Conservation (phyloP, 202 grass and related monocot genomes). For the Setaria viridis region DNA sequence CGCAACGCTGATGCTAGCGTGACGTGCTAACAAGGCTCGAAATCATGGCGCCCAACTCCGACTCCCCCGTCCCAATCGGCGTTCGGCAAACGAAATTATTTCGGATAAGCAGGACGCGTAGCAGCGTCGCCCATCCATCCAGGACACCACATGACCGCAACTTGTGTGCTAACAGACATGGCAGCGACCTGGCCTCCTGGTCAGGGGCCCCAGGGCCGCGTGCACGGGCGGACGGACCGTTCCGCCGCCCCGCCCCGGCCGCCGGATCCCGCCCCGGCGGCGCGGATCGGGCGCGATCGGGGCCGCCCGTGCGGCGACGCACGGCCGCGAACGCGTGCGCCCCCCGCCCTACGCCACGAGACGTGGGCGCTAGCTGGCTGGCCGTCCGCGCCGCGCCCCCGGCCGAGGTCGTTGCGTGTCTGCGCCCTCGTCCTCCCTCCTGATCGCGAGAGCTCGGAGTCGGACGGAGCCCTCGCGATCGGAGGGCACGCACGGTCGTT, state of each 20-base stretch:
- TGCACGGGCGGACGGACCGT: constrained; percentile 27
- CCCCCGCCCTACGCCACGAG: neutral
- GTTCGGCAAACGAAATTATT: constrained; percentile 27
- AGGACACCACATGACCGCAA: neutral
- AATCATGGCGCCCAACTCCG: neutral
- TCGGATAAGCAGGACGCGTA: constrained; percentile 43
- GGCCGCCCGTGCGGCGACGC: neutral
- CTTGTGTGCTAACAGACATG: constrained; percentile 2
- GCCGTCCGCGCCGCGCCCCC: neutral
- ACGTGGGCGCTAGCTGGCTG: neutral
- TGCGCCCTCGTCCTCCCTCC: neutral
- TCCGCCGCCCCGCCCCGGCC: neutral
- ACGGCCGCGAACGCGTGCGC: neutral
- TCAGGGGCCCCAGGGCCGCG: no score
- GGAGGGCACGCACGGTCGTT: constrained; percentile 39
- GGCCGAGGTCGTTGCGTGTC: constrained; percentile 41
- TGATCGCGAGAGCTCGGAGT: neutral
- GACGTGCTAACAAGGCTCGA: neutral
- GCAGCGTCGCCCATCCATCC: neutral
- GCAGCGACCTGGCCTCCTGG: constrained; percentile 15
- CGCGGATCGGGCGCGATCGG: neutral
- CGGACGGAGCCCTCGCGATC: neutral
- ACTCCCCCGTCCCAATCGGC: constrained; percentile 11
- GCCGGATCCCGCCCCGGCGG: constrained; percentile 15
- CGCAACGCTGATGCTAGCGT: constrained; percentile 36